A percentile compares a stretch with the other conserved stretches of the same genome.
Evolutionary conservation across 768 basidiomycete genomes (phyloP).

Genomic region (Mycena metata): DNA sequence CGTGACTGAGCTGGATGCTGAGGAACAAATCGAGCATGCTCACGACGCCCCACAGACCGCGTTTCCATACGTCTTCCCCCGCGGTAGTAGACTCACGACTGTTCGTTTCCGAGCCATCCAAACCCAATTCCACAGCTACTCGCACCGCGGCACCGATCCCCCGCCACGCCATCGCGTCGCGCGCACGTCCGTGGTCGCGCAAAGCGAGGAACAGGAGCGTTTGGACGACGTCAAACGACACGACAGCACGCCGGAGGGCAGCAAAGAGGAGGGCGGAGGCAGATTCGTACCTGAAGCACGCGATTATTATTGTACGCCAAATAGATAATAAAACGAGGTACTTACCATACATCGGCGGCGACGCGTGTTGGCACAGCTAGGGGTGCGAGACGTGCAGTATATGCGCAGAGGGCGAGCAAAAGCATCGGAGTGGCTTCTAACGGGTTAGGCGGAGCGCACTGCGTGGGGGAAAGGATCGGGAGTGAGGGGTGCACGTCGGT

Average conservation of each 20-base stretch:
- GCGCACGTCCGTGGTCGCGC: conserved; percentile 46
- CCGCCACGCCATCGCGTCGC: conserved; percentile 47
- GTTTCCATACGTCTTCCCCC: conserved; percentile 32
- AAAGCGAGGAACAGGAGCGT: conserved; percentile 44
- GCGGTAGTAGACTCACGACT: background rate
- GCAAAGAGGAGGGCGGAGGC: conserved; percentile 11
- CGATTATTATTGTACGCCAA: background rate
- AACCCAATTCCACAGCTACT: conserved; percentile 15
- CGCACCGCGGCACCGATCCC: conserved; percentile 37
- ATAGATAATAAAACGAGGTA: conserved; percentile 17
- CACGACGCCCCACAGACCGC: conserved; percentile 43
- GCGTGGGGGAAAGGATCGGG: conserved; percentile 41
- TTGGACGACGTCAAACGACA: conserved; percentile 40
- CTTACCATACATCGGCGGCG: conserved; percentile 48
- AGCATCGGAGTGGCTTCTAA: conserved; percentile 39
- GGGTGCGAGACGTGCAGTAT: conserved; percentile 41
- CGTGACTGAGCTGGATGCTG: conserved; percentile 46
- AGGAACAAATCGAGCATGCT: conserved; percentile 45
- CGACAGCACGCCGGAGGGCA: conserved; percentile 23
- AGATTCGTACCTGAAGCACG: conserved; percentile 23
- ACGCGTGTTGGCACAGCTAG: conserved; percentile 35
- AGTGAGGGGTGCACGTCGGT: conserved; percentile 42
- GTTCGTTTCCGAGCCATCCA: background rate
- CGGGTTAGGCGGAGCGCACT: conserved; percentile 8
- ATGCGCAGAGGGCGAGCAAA: conserved; percentile 47